Conservation (phyloP, 2,329 filamentous ascomycete species). For the Clarireedia paspali region DNA sequence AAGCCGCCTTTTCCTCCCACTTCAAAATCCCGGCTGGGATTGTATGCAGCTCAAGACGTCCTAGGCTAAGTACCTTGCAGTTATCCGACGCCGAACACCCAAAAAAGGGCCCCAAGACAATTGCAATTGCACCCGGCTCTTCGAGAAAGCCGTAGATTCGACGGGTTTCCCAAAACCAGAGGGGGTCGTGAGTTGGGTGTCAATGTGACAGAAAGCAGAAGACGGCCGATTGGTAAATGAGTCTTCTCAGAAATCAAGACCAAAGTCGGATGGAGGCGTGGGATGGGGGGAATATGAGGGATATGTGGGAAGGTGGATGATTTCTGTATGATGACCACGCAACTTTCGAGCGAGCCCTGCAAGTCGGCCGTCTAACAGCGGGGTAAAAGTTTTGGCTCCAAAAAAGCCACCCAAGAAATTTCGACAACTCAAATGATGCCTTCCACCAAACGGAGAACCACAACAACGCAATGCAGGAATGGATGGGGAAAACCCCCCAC, state of each 20-base stretch:
- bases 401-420: neutral
- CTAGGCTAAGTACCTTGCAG: constrained; percentile 26
- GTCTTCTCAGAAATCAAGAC: neutral
- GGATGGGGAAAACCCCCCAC: neutral
- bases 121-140: neutral
- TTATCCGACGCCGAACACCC: constrained; percentile 16
- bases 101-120: neutral
- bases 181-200: neutral
- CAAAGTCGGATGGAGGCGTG: neutral
- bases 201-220: neutral
- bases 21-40: constrained; percentile 13
- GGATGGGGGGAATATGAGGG: neutral
- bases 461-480: too few species aligned
- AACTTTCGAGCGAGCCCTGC: neutral
- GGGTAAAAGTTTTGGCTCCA: neutral
- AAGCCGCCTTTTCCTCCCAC: constrained; percentile 12
- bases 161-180: neutral
- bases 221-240: neutral
- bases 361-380: neutral
- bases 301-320: neutral
- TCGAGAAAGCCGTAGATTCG: neutral
- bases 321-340: neutral
- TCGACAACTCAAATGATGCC: neutral
- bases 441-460: neutral
- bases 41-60: constrained; percentile 23